A percentile compares a stretch with the other conserved stretches of the same genome.
Evolutionary conservation across 1,284 basidiomycete genomes (phyloP).

Genomic region (Cryptococcus sp.): DNA sequence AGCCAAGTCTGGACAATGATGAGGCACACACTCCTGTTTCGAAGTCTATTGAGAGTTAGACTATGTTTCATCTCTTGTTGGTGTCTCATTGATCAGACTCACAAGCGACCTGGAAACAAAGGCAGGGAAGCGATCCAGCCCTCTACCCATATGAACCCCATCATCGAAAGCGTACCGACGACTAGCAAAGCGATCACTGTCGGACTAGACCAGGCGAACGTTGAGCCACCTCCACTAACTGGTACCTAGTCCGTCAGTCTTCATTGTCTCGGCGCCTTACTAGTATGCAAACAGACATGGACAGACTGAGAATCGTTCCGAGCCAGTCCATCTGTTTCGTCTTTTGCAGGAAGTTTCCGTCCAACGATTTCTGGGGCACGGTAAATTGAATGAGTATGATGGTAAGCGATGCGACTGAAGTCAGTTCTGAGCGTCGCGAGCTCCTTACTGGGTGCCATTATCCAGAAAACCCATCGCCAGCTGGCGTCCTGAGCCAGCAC

Average conservation of each 20-base stretch:
- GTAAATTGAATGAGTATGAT: conserved; percentile 26
- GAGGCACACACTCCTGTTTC: conserved; percentile 27
- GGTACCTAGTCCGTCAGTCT: conserved; percentile 9
- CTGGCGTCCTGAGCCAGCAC: conserved; percentile 20
- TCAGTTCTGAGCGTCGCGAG: neutral
- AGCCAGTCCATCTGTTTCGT: conserved; percentile 28
- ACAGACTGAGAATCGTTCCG: conserved; percentile 21
- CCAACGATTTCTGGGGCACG: conserved; percentile 23
- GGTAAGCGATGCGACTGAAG: conserved; percentile 17
- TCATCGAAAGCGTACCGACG: conserved; percentile 10
- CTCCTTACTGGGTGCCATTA: conserved; percentile 20
- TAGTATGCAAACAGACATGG: conserved; percentile 26
- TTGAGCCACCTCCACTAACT: conserved; percentile 22
- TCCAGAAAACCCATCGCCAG: conserved; percentile 36
- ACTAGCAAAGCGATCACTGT: conserved; percentile 22
- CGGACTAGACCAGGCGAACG: conserved; percentile 19
- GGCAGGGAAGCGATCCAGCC: conserved; percentile 13
- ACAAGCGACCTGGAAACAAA: conserved; percentile 17
- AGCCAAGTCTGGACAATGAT: conserved; percentile 24
- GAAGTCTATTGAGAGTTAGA: conserved; percentile 4
- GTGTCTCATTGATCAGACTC: too few relatives aligned
- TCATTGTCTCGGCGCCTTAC: conserved; percentile 5
- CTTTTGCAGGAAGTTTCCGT: conserved; percentile 22
- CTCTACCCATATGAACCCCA: conserved; percentile 21
- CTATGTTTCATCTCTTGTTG: too few relatives aligned